Evolutionary conservation across 495 filamentous ascomycete genomes (phyloP).

Genomic region (Zalerion maritima): DNA sequence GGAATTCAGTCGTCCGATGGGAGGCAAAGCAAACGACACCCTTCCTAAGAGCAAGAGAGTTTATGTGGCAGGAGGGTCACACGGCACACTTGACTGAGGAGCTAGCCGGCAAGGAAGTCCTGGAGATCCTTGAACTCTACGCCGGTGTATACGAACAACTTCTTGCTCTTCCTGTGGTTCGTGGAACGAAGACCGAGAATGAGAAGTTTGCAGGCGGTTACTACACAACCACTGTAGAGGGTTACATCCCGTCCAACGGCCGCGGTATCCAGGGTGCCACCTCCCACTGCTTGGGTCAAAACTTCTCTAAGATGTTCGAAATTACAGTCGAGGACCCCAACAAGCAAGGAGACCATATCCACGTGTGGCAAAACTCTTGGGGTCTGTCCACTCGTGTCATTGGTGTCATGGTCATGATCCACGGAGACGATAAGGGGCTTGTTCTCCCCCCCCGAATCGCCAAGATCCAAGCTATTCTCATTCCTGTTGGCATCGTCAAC

Average conservation of each 20-base stretch:
- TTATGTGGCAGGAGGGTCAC: conserved; percentile 97
- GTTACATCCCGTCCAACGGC: conserved; percentile 86
- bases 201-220: conserved; percentile 95
- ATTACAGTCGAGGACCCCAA: conserved; percentile 90
- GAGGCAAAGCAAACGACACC: conserved; percentile 97
- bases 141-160: conserved; percentile 81
- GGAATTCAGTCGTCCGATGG: conserved; percentile 97
- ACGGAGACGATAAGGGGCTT: conserved; percentile 86
- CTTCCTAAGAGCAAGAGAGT: conserved; percentile 84
- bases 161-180: conserved; percentile 84
- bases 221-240: conserved; percentile 90
- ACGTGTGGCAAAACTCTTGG: conserved; percentile 98
- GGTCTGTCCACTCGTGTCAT: conserved; percentile 90
- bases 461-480: conserved; percentile 69
- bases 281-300: conserved; percentile 86
- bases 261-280: conserved; percentile 95
- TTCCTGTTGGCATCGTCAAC: conserved; percentile 87
- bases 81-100: conserved; percentile 79
- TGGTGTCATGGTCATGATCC: conserved; percentile 96
- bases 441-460: conserved; percentile 83
- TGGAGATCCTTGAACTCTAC: conserved; percentile 88
- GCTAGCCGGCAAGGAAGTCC: conserved; percentile 65
- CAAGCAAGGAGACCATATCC: conserved; percentile 60
- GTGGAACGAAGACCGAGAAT: conserved; percentile 80
- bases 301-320: conserved; percentile 97